Evolutionary conservation across 1,284 basidiomycete genomes (phyloP).

Genomic region (Moesziomyces sp.): DNA sequence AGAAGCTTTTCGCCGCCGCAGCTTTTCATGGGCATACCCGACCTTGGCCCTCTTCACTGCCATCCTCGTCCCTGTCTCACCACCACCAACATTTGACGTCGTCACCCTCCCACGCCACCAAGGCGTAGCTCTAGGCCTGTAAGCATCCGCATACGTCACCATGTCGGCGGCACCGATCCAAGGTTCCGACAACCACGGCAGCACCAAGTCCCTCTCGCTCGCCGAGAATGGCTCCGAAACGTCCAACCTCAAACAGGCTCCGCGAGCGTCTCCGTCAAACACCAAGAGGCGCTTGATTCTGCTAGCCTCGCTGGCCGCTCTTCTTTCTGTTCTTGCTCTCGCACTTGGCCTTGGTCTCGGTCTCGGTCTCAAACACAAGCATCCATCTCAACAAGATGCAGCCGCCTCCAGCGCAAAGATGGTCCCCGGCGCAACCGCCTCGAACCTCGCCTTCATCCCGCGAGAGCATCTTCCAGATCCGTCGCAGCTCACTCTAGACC

Average conservation of each 20-base stretch:
- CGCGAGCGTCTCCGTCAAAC: background rate
- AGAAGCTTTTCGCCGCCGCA: too few relatives aligned
- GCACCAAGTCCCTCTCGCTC: slow-evolving; percentile 10
- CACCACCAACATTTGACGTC: too few relatives aligned
- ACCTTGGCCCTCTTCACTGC: too few relatives aligned
- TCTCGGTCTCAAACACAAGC: slow-evolving; percentile 66
- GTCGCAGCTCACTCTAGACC: slow-evolving; percentile 39
- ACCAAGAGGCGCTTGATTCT: slow-evolving; percentile 4
- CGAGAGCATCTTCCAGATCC: slow-evolving; percentile 31
- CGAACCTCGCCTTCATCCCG: slow-evolving; percentile 52
- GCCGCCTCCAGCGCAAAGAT: slow-evolving; percentile 2
- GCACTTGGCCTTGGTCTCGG: slow-evolving; percentile 70
- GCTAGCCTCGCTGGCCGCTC: background rate
- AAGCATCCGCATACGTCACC: too few relatives aligned
- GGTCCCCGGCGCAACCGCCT: slow-evolving; percentile 26
- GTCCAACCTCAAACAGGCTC: background rate
- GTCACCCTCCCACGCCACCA: too few relatives aligned
- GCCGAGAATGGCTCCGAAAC: slow-evolving; percentile 13
- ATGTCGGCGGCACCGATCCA: background rate
- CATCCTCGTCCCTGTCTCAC: too few relatives aligned
- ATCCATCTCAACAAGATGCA: slow-evolving; percentile 25
- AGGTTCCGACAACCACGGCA: slow-evolving; percentile 12
- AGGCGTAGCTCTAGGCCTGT: too few relatives aligned
- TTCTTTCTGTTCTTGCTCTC: slow-evolving; percentile 65
- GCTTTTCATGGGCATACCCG: too few relatives aligned